Evolutionary conservation across 2,329 filamentous ascomycete species (phyloP), one percentile per base, ranked within the genome.

Genomic region (Stagonosporopsis tanaceti): DNA sequence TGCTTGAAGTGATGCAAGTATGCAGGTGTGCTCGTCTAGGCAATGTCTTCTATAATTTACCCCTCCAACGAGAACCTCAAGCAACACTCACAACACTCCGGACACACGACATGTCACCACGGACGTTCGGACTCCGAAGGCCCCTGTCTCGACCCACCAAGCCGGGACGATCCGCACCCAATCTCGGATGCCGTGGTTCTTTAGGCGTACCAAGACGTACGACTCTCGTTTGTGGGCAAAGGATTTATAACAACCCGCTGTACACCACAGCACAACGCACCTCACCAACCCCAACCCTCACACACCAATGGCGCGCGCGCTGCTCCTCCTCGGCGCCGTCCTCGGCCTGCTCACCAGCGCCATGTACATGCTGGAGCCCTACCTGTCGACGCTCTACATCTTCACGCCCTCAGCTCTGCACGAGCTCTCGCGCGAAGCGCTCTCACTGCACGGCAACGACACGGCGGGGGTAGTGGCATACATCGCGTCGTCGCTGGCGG

Each of bases 391-490:
- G 1, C 82, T 93, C 81, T 95, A 93, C 83, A 86, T 95, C 76
- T 93, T 96, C 77, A 79, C 87, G 51, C 84, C 85, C 2, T 80
- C 82, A 15, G 83, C 91, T 60, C 83, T 96, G 59, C 86, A 92
- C 72, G 83, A 88, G 59, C 78, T 95, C 32, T 84, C 89, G 11
- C 79, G 85, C 76, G 84, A 85, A 61, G 89, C 86, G 30, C 85
- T 96, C 62, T 80, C 78, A 9, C 77, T 83, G 37, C 87, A 94
- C 75, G 91, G 90, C 66, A 90, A 93, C 75, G 85, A 94, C 79
- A 96, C 92, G 14, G 77, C 82, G 55, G 81, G 82, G 53, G 84
- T 93, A 9, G 89, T 92, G 59, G 73, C 82, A 63, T 87, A 85
- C 78, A 93, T 96, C 65, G 86, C 91, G 48, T 71, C 79, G 59